These are phyloP conservation scores for Striga asiatica DNA, from an alignment of 257 asterid genomes.

Conservation along the genomic window DNA sequence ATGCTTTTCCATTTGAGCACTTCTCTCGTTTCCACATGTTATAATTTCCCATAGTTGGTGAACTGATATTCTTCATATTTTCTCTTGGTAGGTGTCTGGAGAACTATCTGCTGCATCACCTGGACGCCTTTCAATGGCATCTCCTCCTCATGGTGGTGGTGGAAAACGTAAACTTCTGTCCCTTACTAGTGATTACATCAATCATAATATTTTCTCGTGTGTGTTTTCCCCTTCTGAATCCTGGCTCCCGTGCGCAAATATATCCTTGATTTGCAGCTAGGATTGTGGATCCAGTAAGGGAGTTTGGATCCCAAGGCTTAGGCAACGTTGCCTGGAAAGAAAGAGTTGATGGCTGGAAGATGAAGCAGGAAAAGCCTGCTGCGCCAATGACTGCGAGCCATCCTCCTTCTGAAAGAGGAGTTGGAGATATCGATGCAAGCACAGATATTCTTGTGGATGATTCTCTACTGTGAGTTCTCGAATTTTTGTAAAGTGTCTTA, in stretches of 20 bases:
- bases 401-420: slow-evolving; percentile 91
- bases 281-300: slow-evolving; percentile 88
- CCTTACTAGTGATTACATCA: slow-evolving; percentile 29
- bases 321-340: slow-evolving; percentile 99
- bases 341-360: slow-evolving; percentile 99
- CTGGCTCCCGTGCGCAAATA: slow-evolving; percentile 10
- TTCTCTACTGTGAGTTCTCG: slow-evolving; percentile 62
- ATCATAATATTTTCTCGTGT: slow-evolving; percentile 13
- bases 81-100: slow-evolving; percentile 69
- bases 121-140: slow-evolving; percentile 89
- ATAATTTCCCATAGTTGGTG: not conserved
- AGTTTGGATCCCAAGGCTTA: slow-evolving; percentile 80
- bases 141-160: slow-evolving; percentile 77
- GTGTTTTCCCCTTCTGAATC: not conserved
- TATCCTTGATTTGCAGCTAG: slow-evolving; percentile 49
- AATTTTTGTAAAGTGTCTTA: not conserved
- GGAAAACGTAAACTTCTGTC: slow-evolving; percentile 46
- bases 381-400: slow-evolving; percentile 71
- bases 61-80: not conserved
- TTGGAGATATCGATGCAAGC: slow-evolving; percentile 80
- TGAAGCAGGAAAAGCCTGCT: slow-evolving; percentile 90
- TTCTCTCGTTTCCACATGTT: not conserved
- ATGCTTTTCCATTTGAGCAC: slow-evolving; percentile 12
- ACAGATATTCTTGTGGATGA: slow-evolving; percentile 88
- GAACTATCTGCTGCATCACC: slow-evolving; percentile 98